phyloP scores from a whole-genome alignment of 1,139 yeast species.

The Komagataea norvegica region DNA sequence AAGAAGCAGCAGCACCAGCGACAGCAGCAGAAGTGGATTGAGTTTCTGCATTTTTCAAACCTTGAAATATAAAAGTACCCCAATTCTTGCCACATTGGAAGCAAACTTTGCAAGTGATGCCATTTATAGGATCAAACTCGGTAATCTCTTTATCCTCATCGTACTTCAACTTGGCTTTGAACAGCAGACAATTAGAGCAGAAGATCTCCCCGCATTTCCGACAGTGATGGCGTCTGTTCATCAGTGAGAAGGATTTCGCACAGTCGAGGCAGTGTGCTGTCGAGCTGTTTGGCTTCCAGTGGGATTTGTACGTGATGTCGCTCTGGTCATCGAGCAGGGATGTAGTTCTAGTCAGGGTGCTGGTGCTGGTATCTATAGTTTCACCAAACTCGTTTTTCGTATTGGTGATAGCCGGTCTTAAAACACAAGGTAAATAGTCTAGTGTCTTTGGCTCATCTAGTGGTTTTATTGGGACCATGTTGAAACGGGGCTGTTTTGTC shows the following conservation, averaged over 20 bases:
- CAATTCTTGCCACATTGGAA: constrained; percentile 24
- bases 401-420: constrained; percentile 15
- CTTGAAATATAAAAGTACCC: constrained; percentile 17
- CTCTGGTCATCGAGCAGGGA: constrained; percentile 4
- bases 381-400: not conserved
- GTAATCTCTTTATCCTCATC: constrained; percentile 11
- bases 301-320: constrained; percentile 38
- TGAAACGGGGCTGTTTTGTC: constrained; percentile 18
- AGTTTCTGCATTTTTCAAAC: constrained; percentile 15
- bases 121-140: constrained; percentile 18
- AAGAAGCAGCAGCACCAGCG: constrained; percentile 1
- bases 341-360: not conserved
- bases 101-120: constrained; percentile 22
- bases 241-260: constrained; percentile 53
- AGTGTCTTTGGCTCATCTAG: constrained; percentile 24
- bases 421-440: constrained; percentile 25
- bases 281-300: constrained; percentile 78
- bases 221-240: constrained; percentile 90
- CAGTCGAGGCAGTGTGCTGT: constrained; percentile 64
- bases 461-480: constrained; percentile 21
- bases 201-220: constrained; percentile 90
- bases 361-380: not conserved
- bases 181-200: constrained; percentile 38
- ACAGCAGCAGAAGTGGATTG: not conserved
- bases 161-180: constrained; percentile 20